Evolutionary conservation across 208 protist genomes (phyloP).

Genomic region (Willaertia magna): DNA sequence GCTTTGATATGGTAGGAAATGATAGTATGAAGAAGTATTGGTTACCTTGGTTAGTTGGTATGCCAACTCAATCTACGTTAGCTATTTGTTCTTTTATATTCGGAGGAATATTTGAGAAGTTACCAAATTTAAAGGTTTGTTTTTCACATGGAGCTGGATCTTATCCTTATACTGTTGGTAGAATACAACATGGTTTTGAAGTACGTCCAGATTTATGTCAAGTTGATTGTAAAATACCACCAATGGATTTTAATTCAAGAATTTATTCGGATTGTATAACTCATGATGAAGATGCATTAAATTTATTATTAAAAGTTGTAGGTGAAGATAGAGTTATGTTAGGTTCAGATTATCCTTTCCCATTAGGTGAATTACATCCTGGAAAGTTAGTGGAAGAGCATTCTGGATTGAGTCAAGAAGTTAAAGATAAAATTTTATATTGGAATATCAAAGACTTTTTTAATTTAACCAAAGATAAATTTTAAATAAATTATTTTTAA

Average conservation of each 20-base stretch:
- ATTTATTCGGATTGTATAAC: slow-evolving; percentile 59
- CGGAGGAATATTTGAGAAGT: slow-evolving; percentile 44
- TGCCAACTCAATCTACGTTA: slow-evolving; percentile 53
- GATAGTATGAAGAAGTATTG: slow-evolving; percentile 54
- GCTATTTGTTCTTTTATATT: slow-evolving; percentile 62
- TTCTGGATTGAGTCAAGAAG: background rate
- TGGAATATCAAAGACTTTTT: slow-evolving; percentile 4
- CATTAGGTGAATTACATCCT: slow-evolving; percentile 28
- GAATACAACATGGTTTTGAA: slow-evolving; percentile 49
- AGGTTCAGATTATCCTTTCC: slow-evolving; percentile 53
- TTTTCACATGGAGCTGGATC: slow-evolving; percentile 53
- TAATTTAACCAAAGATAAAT: background rate
- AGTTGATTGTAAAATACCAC: slow-evolving; percentile 28
- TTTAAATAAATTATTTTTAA: too few relatives aligned
- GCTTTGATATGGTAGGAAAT: slow-evolving; percentile 57
- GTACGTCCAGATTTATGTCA: slow-evolving; percentile 56
- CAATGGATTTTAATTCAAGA: slow-evolving; percentile 30
- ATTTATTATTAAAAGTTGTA: slow-evolving; percentile 47
- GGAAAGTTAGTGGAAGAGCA: slow-evolving; percentile 20
- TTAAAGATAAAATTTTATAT: background rate
- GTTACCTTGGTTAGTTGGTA: slow-evolving; percentile 61
- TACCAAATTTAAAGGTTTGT: slow-evolving; percentile 42
- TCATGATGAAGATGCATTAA: slow-evolving; percentile 42
- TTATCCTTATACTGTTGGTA: slow-evolving; percentile 50
- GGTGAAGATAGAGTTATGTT: slow-evolving; percentile 38